Conservation (phyloP, 2,329 filamentous ascomycete species). For the Clarireedia hainanense region DNA sequence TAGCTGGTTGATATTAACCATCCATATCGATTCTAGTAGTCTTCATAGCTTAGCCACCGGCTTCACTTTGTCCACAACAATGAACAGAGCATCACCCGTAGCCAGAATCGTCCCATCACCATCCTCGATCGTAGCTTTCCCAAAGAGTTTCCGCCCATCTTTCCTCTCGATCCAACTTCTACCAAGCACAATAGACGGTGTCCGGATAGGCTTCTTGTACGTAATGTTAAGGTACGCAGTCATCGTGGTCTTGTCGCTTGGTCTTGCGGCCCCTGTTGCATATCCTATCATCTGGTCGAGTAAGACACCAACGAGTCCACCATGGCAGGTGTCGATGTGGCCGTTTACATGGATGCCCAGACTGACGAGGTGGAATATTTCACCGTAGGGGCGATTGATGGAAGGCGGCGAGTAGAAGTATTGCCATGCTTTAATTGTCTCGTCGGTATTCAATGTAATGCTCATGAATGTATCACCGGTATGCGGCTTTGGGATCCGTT, state of each 20-base stretch:
- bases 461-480: conserved; percentile 15
- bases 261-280: conserved; percentile 8
- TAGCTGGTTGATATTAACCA: too few relatives aligned
- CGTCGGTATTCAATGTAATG: background rate
- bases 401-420: conserved; percentile 12
- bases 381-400: conserved; percentile 1
- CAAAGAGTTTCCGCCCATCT: conserved; percentile 47
- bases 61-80: conserved; percentile 14
- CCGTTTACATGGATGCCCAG: conserved; percentile 48
- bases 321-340: conserved; percentile 46
- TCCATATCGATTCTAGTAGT: too few relatives aligned
- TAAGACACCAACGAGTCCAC: conserved; percentile 48
- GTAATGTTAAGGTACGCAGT: conserved; percentile 48
- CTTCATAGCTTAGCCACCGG: conserved; percentile 12
- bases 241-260: conserved; percentile 18
- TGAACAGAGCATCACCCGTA: conserved; percentile 43
- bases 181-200: conserved; percentile 41
- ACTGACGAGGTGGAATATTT: conserved; percentile 17
- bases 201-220: conserved; percentile 45
- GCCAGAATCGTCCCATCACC: conserved; percentile 41
- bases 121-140: conserved; percentile 41
- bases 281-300: conserved; percentile 46
- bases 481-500: background rate
- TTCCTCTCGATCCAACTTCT: conserved; percentile 36
- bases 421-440: conserved; percentile 20